Evolutionary conservation across 345 rosid genomes (phyloP).

Genomic region (Eutrema japonicum): DNA sequence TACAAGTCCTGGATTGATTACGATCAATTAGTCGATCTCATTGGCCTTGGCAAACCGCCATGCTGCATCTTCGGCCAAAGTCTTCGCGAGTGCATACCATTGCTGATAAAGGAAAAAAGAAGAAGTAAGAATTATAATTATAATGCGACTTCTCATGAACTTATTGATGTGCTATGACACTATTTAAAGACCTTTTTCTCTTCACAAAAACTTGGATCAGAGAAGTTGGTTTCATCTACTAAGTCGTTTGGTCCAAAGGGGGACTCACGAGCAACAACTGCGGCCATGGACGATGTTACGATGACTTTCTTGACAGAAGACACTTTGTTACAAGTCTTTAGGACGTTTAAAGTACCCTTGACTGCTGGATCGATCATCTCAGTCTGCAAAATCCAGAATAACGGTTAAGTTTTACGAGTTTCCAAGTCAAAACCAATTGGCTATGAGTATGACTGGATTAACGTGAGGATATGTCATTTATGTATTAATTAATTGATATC

Average conservation of each 20-base stretch:
- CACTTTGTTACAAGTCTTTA: neutral
- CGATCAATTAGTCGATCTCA: neutral
- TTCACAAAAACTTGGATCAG: neutral
- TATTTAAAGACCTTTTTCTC: neutral
- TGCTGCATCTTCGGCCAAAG: slow-evolving; percentile 16
- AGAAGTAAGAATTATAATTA: neutral
- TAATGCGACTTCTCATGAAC: neutral
- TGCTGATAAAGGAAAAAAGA: neutral
- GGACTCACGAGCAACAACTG: neutral
- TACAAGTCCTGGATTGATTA: slow-evolving; percentile 9
- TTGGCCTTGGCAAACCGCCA: neutral
- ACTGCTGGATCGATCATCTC: slow-evolving; percentile 5
- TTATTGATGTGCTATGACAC: neutral
- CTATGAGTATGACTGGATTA: neutral
- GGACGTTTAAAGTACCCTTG: slow-evolving; percentile 1
- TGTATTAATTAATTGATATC: neutral
- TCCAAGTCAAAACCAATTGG: neutral
- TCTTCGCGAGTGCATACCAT: slow-evolving; percentile 9
- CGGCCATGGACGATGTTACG: neutral
- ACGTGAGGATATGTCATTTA: neutral
- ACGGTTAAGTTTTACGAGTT: neutral
- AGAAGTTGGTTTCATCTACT: slow-evolving; percentile 6
- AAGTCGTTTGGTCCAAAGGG: neutral
- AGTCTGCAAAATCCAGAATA: neutral
- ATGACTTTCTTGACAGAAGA: neutral